These are phyloP conservation scores for Didymella segeticola DNA, from an alignment of 2,329 filamentous ascomycete species.

Conservation along the genomic window DNA sequence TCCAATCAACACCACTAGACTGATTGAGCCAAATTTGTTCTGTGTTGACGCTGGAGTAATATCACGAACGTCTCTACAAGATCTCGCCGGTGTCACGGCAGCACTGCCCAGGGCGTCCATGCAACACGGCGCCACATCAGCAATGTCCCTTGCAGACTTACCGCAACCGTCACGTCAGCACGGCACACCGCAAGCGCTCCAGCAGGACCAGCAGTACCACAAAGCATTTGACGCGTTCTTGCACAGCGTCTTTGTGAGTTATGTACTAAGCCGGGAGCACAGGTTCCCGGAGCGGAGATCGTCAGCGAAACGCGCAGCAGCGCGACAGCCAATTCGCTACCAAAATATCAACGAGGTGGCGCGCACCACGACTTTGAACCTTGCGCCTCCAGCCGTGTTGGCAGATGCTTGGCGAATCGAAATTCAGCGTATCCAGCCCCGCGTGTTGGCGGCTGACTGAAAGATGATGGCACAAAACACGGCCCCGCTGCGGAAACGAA, in stretches of 20 bases:
- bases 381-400: conserved; percentile 4
- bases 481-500: conserved; percentile 9
- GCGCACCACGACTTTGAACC: background rate
- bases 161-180: background rate
- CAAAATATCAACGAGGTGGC: background rate
- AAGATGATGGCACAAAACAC: conserved; percentile 1
- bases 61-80: background rate
- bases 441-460: conserved; percentile 1
- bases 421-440: conserved; percentile 7
- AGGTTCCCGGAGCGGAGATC: conserved; percentile 4
- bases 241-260: background rate
- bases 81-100: background rate
- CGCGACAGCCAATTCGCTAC: conserved; percentile 1
- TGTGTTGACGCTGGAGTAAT: background rate
- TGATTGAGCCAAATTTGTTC: background rate
- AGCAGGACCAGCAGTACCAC: no score
- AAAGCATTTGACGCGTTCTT: background rate
- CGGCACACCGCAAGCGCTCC: background rate
- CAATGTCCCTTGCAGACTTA: background rate
- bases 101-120: background rate
- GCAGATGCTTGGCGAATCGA: conserved; percentile 10
- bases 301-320: background rate
- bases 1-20: no score
- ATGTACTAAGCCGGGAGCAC: conserved; percentile 1
- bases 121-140: background rate